Evolutionary conservation across 352 stramenopile genomes (phyloP).

Genomic region (Elongisporangium prolatum): DNA sequence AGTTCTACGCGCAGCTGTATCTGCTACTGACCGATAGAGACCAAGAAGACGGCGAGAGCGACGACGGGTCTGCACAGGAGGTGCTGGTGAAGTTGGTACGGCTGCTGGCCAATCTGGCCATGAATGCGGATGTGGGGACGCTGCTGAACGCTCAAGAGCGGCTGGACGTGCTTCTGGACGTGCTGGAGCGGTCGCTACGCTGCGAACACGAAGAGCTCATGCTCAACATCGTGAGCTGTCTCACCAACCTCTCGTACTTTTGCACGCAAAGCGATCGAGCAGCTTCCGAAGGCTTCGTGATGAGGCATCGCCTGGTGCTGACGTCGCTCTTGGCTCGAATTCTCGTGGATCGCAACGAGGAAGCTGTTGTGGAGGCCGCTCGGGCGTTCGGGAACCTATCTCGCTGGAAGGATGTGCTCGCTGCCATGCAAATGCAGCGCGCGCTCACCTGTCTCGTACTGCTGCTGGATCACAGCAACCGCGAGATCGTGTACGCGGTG

Average conservation of each 20-base stretch:
- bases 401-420: conserved; percentile 64
- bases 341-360: conserved; percentile 68
- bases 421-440: conserved; percentile 41
- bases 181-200: conserved; percentile 31
- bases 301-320: conserved; percentile 37
- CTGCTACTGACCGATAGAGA: conserved; percentile 5
- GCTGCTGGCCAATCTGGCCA: conserved; percentile 76
- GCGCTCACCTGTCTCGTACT: conserved; percentile 68
- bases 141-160: conserved; percentile 28
- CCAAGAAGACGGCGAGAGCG: background rate
- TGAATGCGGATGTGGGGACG: conserved; percentile 61
- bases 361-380: conserved; percentile 77
- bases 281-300: conserved; percentile 27
- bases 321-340: conserved; percentile 35
- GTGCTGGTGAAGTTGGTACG: conserved; percentile 82
- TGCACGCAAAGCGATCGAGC: background rate
- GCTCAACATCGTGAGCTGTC: conserved; percentile 83
- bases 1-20: conserved; percentile 44
- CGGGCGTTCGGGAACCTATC: conserved; percentile 85
- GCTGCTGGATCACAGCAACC: conserved; percentile 71
- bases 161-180: conserved; percentile 33
- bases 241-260: conserved; percentile 89
- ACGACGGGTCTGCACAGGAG: conserved; percentile 32
- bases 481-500: conserved; percentile 76
- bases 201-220: conserved; percentile 73